Base-by-base conservation (phyloP, 2,329 filamentous ascomycete species). In the Didymella glomerata region DNA sequence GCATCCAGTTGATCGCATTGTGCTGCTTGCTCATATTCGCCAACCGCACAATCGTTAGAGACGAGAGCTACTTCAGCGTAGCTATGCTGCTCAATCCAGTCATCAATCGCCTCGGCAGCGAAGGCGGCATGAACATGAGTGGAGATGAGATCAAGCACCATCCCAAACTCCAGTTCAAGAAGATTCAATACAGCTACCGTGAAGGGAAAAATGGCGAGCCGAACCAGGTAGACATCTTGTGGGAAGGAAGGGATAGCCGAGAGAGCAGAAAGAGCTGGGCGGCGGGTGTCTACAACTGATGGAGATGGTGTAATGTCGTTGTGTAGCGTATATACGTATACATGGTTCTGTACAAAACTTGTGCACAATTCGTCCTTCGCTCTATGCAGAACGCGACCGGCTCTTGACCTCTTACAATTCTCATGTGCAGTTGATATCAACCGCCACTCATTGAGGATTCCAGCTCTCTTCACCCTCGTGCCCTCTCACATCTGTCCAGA, bases 121-220 rank as follows among this genome's bases (percentile, higher is more conserved):
- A 64, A 24, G 68, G 68, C 13, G 49, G 57, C 9, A 71, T 70
- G 68, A 72, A 70, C 47, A 51, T 72, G 66, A 67, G 49, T 34
- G 70, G 68, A 4, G 65, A 70, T 4, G 71, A 74, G 44, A 71
- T 74, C 28, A 73, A 72, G 46, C 56, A 61, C 5, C 68, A 72
- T 49, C 62, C 59, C 9, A 70, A 67, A 48, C 53, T 73, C 30
- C 38, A 51, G 53, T 69, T 63, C 54, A 68, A 68, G 62, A 68
- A 61, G 60, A 70, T 73, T 24, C 53, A 66, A 27, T 73, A 73
- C 47, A 68, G 68, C 54, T 73, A 73, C 46, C 58, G 63, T 9
- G 67, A 73, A 24, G 68, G 66, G 2, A 58, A 64, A 36, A 47
- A 67, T 16, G 69, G 68, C 2, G 64, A 68, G 27, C 70, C 70